phyloP scores from a whole-genome alignment of 1,284 basidiomycete genomes.

The Ceratobasidium sp. region DNA sequence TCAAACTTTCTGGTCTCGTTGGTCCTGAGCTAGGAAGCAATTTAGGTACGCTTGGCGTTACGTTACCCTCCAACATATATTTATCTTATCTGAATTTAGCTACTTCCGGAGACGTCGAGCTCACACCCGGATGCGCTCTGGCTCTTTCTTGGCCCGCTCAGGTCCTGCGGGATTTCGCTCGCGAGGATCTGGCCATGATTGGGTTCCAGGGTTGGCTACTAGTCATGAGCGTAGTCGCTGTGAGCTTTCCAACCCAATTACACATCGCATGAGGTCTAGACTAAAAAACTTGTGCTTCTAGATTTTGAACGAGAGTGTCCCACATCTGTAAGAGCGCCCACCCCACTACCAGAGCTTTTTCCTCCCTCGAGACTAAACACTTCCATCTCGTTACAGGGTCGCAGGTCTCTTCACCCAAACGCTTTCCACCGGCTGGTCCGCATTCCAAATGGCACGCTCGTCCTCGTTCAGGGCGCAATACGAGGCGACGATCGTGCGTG shows the following conservation, averaged over 20 bases:
- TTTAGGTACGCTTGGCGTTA: not conserved
- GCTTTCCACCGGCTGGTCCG: slow-evolving; percentile 78
- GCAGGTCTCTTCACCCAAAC: slow-evolving; percentile 80
- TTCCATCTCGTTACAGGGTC: not conserved
- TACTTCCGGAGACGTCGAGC: slow-evolving; percentile 24
- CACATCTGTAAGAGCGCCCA: slow-evolving; percentile 16
- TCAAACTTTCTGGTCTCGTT: slow-evolving; percentile 19
- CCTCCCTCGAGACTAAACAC: too few species aligned
- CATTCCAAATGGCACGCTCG: slow-evolving; percentile 73
- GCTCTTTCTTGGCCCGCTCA: slow-evolving; percentile 35
- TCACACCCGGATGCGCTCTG: slow-evolving; percentile 28
- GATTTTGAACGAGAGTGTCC: slow-evolving; percentile 43
- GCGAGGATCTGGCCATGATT: slow-evolving; percentile 82
- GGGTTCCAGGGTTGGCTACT: slow-evolving; percentile 84
- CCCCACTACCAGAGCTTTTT: not conserved
- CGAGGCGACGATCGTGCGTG: slow-evolving; percentile 69
- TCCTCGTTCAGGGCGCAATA: slow-evolving; percentile 71
- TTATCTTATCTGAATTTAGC: not conserved
- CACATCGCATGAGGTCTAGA: not conserved
- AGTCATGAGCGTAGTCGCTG: slow-evolving; percentile 81
- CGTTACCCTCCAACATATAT: not conserved
- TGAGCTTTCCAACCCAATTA: slow-evolving; percentile 48
- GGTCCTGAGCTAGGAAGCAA: not conserved
- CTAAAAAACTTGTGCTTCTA: not conserved
- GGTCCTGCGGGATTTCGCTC: slow-evolving; percentile 69